These are phyloP conservation scores for Tieghemiomyces parasiticus DNA, from an alignment of 192 early-diverging fungal genomes.

Conservation along the genomic window DNA sequence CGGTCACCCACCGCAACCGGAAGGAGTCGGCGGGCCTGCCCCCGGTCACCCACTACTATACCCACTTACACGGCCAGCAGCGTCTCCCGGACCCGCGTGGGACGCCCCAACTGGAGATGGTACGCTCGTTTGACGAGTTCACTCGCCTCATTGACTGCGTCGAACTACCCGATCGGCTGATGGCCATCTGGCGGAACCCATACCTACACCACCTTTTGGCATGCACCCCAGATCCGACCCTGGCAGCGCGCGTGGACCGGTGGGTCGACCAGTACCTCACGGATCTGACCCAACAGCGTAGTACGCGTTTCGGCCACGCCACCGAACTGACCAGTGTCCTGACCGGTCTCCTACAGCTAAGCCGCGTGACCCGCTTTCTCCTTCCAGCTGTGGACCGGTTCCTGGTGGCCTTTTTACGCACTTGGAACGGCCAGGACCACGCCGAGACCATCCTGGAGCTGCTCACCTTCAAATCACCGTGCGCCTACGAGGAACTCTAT, in stretches of 20 bases:
- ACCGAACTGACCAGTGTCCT: neutral
- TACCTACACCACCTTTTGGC: constrained; percentile 32
- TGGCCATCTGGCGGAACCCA: constrained; percentile 26
- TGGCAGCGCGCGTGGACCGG: neutral
- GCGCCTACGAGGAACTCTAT: neutral
- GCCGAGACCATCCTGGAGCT: neutral
- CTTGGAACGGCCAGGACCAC: neutral
- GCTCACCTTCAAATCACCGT: neutral
- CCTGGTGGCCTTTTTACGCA: neutral
- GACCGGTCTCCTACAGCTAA: neutral
- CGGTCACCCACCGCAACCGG: neutral
- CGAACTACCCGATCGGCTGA: constrained; percentile 29
- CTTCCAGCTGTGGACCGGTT: neutral
- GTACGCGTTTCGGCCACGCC: neutral
- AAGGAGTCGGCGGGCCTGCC: neutral
- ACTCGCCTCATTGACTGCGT: constrained; percentile 27
- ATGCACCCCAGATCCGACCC: constrained; percentile 19
- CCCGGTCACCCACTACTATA: neutral
- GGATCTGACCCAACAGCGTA: neutral
- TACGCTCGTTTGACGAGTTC: constrained; percentile 22
- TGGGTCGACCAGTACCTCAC: neutral
- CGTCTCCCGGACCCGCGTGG: neutral
- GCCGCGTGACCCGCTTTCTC: neutral
- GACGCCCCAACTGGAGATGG: neutral
- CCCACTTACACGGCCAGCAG: too few species aligned